Evolutionary conservation across 2,329 filamentous ascomycete species (phyloP).

Genomic region (Tolypocladium nubicola): DNA sequence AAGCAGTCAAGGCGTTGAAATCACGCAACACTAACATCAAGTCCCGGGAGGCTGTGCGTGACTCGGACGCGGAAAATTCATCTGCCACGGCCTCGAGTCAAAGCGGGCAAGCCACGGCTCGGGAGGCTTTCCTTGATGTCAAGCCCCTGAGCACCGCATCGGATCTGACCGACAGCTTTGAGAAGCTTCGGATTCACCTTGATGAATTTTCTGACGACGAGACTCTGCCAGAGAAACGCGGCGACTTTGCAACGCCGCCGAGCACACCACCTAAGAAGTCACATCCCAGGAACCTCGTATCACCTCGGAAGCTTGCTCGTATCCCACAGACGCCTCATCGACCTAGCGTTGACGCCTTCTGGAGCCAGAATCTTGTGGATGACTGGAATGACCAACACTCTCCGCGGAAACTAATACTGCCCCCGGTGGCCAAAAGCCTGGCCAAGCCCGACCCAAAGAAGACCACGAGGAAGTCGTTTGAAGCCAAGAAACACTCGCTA

Average conservation of each 20-base stretch:
- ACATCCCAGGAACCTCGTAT: slow-evolving; percentile 13
- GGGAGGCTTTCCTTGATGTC: neutral
- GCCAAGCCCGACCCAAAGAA: slow-evolving; percentile 18
- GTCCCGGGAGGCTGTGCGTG: neutral
- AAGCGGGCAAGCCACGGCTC: neutral
- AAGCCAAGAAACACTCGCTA: slow-evolving; percentile 47
- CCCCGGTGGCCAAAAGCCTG: slow-evolving; percentile 9
- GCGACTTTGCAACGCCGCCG: slow-evolving; percentile 2
- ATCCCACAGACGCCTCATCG: slow-evolving; percentile 45
- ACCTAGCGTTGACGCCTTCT: slow-evolving; percentile 46
- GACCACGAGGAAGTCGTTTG: slow-evolving; percentile 48
- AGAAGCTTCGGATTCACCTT: neutral
- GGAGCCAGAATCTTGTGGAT: slow-evolving; percentile 47
- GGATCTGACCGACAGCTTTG: neutral
- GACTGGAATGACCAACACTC: slow-evolving; percentile 56
- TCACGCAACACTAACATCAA: neutral
- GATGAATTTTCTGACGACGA: neutral
- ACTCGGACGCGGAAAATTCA: neutral
- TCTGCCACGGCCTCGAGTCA: neutral
- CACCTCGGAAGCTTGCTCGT: slow-evolving; percentile 18
- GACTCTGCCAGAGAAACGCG: neutral
- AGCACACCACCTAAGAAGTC: slow-evolving; percentile 11
- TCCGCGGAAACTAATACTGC: slow-evolving; percentile 30
- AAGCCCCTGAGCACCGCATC: neutral
- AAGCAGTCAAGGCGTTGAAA: neutral